Evolutionary conservation across 345 rosid genomes (phyloP), one percentile per base, ranked within the genome.

Genomic region (Rhizophora apiculata): DNA sequence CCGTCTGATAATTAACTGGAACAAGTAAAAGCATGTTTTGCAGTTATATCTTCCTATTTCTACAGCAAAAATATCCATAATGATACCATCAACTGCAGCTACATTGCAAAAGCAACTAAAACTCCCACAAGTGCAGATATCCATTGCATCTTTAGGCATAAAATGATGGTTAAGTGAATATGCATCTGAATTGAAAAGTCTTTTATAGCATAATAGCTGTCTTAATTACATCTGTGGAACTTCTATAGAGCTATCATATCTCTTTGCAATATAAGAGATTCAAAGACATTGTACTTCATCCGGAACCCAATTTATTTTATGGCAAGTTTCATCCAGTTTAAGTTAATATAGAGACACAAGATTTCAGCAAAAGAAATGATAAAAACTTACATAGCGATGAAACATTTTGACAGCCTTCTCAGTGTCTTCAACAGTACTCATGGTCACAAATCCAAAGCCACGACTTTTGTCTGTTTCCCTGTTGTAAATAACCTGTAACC

Each of bases 361-460:
- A n/a, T 32, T 13, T 46, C 21, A 37, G 13, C 32, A 20, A 22
- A 46, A 43, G 22, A 13, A 53, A 27, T 5, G 18, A 68, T 72
- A 21, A 10, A 20, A 81, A 78, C 97, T 85, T 79, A 91, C 97
- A 80, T 83, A 87, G 63, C 89, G 85, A 74, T 86, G 73, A 55
- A 89, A 76, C 78, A 78, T 76, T 24, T 89, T 96, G 1, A 83
- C 89, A 62, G 95, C 98, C 73, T 71, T 84, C 63, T 94, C 98
- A 36, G 95, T 95, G 81, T 94, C 97, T 51, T 88, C 95, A 68
- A 89, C 91, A 0, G 87, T 80, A 72, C 93, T 91, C 96, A 94
- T 89, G 1, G 92, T 88, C 78, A 94, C 96, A 30, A 94, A 94
- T 57, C 98, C 97, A 60, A 94, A 94, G 22, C 98, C 98, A 43